phyloP scores from a whole-genome alignment of 352 stramenopile genomes.

The Phytophthora pini region DNA sequence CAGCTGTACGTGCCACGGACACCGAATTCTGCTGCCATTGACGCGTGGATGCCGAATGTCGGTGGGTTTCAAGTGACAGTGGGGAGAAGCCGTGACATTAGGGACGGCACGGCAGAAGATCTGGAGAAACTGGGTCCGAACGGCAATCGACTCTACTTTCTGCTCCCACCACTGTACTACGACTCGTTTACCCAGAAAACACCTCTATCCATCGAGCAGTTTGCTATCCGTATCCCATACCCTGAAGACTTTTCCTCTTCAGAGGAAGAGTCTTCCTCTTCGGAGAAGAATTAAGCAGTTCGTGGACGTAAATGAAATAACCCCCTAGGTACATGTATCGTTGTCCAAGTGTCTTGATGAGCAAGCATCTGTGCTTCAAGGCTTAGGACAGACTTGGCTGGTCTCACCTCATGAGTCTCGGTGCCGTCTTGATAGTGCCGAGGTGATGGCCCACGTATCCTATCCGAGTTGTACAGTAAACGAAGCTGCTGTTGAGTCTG shows the following conservation, averaged over 20 bases:
- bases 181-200: constrained; percentile 40
- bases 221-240: constrained; percentile 28
- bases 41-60: constrained; percentile 40
- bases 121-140: constrained; percentile 38
- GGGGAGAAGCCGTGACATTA: constrained; percentile 33
- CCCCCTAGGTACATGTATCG: no score
- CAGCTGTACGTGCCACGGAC: constrained; percentile 25
- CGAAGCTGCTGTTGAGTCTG: not conserved
- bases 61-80: constrained; percentile 43
- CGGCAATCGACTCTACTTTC: constrained; percentile 41
- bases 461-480: not conserved
- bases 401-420: not conserved
- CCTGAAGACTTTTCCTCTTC: constrained; percentile 7
- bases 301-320: no score
- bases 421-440: constrained; percentile 6
- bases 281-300: no score
- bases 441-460: constrained; percentile 1
- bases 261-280: no score
- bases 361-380: constrained; percentile 5
- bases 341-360: no score
- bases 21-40: constrained; percentile 36
- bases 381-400: not conserved
- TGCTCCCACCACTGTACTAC: constrained; percentile 44
- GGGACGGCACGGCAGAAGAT: constrained; percentile 31
- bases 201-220: not conserved